Conservation (phyloP, 2,329 filamentous ascomycete genomes). For the Aspergillus thermomutatus region DNA sequence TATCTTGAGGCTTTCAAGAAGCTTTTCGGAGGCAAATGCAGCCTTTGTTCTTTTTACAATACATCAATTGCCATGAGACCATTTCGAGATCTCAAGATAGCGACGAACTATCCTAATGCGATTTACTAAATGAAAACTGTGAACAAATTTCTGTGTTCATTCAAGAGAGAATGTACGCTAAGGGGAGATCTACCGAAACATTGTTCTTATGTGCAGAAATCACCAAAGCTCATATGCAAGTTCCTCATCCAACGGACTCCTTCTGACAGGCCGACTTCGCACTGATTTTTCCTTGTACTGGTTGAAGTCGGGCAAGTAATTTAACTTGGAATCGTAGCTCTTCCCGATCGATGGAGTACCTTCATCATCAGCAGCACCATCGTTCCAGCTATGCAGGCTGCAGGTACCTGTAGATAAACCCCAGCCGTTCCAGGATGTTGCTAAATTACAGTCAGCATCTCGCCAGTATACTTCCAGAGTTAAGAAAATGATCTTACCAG, state of each 20-base stretch:
- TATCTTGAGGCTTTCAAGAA: background rate
- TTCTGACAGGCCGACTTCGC: background rate
- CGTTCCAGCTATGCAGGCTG: conserved; percentile 74
- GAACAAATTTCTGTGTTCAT: background rate
- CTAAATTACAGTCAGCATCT: conserved; percentile 39
- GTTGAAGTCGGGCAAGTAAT: conserved; percentile 46
- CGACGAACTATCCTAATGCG: background rate
- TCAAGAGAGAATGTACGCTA: background rate
- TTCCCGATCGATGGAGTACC: conserved; percentile 57
- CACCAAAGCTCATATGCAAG: conserved; percentile 7
- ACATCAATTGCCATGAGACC: background rate
- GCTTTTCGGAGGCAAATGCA: background rate
- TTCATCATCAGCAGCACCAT: conserved; percentile 61
- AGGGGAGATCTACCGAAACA: background rate
- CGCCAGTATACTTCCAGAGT: background rate
- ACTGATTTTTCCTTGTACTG: conserved; percentile 18
- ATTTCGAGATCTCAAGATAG: background rate
- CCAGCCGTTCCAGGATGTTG: conserved; percentile 79
- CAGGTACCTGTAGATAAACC: conserved; percentile 71
- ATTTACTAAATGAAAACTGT: background rate
- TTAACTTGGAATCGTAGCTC: conserved; percentile 60
- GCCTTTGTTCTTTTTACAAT: background rate
- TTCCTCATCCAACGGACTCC: conserved; percentile 7
- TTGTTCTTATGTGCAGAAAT: background rate
- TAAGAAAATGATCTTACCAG: conserved; percentile 46